A percentile compares a stretch with the other conserved stretches of the same genome.
Conservation (phyloP, 73 alveolate species). For the Paraurostyla sp. region DNA sequence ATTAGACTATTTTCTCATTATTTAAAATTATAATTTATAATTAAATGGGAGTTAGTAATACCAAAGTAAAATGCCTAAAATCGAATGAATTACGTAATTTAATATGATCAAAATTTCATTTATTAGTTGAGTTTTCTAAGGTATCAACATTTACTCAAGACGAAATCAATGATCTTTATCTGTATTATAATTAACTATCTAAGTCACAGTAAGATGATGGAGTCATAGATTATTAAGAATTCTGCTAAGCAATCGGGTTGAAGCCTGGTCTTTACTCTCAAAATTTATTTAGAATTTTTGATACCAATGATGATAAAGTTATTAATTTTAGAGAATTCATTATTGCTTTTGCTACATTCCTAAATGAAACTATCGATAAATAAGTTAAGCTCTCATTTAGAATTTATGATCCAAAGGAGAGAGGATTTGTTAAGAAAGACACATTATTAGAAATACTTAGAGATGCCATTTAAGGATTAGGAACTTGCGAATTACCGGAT, state of each 20-base stretch:
- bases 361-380: conserved; percentile 73
- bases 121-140: conserved; percentile 67
- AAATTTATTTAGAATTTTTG: conserved; percentile 68
- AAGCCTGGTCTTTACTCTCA: conserved; percentile 49
- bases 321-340: conserved; percentile 79
- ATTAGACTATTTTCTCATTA: too few relatives aligned
- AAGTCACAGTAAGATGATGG: conserved; percentile 76
- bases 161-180: conserved; percentile 73
- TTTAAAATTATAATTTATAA: too few relatives aligned
- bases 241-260: conserved; percentile 64
- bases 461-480: conserved; percentile 43
- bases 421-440: conserved; percentile 54
- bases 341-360: conserved; percentile 75
- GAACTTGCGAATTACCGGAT: conserved; percentile 57
- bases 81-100: conserved; percentile 56
- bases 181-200: conserved; percentile 57
- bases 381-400: conserved; percentile 68
- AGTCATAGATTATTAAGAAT: conserved; percentile 75
- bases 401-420: conserved; percentile 62
- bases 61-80: conserved; percentile 60
- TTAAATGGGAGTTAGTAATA: conserved; percentile 66
- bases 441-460: conserved; percentile 38
- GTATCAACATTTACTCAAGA: conserved; percentile 70
- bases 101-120: not conserved
- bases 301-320: conserved; percentile 74